phyloP scores from a whole-genome alignment of 179 eudicot genomes.

The Sideroxylon spinosum region DNA sequence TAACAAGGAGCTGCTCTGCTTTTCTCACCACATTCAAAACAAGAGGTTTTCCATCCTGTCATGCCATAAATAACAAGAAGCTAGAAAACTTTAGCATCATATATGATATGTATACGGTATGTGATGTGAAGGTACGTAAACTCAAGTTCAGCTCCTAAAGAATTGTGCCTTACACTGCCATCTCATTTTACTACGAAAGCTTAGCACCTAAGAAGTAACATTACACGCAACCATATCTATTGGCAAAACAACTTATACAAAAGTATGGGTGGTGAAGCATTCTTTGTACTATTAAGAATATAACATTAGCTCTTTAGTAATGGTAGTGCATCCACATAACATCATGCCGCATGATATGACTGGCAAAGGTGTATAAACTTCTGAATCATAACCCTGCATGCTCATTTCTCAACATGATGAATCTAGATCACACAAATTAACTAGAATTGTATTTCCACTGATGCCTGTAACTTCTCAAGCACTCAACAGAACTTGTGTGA shows the following conservation, averaged over 20 bases:
- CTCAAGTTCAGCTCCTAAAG: neutral
- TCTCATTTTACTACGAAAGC: too few relatives aligned
- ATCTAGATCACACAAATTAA: neutral
- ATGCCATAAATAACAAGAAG: neutral
- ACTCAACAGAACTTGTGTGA: neutral
- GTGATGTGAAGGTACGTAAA: too few relatives aligned
- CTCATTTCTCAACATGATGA: too few relatives aligned
- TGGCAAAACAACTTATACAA: neutral
- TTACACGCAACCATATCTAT: too few relatives aligned
- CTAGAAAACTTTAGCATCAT: conserved; percentile 20
- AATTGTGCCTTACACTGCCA: neutral
- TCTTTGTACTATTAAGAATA: neutral
- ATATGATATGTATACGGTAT: neutral
- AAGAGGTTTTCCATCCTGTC: conserved; percentile 97
- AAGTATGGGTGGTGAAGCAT: neutral
- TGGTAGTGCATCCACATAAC: neutral
- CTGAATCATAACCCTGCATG: too few relatives aligned
- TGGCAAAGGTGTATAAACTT: neutral
- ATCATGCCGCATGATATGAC: neutral
- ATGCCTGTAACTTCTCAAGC: neutral
- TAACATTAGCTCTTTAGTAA: neutral
- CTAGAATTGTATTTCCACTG: too few relatives aligned
- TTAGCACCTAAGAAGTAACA: too few relatives aligned
- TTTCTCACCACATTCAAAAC: conserved; percentile 84
- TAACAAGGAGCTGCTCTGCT: conserved; percentile 79